Evolutionary conservation across 2,329 filamentous ascomycete species (phyloP), one percentile per base, ranked within the genome.

Genomic region (Hypoxylon sp.): DNA sequence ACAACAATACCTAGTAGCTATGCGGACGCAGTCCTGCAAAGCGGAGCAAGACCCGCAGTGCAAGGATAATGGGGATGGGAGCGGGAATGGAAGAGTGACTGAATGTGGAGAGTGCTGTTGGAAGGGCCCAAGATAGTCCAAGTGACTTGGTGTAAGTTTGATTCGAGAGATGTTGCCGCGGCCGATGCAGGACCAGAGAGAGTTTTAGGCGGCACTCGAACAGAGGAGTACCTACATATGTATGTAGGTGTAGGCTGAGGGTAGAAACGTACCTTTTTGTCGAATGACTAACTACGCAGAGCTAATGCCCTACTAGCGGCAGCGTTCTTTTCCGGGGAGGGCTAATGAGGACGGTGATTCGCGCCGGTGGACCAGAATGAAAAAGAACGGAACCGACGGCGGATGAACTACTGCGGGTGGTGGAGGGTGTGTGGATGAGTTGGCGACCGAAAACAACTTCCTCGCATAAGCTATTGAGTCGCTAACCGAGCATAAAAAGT

Each of bases 381-480:
- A 65, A 68, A 66, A 69, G 41, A 63, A 70, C 66, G 70, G 70
- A 70, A 67, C 69, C 67, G 69, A 70, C 70, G 72, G 70, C 65
- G 70, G 71, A 74, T 73, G 70, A 73, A 66, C 68, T 72, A 73
- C 67, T 69, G 69, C 68, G 70, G 70, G 63, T 63, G 67, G 65
- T 68, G 65, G 57, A 51, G 54, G 43, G 61, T 58, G 63, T 64
- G 66, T 65, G 63, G 70, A 63, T 61, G 56, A 69, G 68, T 64
- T 71, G 65, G 71, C 70, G 69, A 66, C 57, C 68, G 56, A 72
- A 72, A 62, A 67, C 60, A 51, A 67, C 57, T 65, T 69, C 63
- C 66, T 71, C 71, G 69, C 68, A 71, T 66, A 54, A 69, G 69
- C 69, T 72, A 70, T 65, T 63, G 64, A 62, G 68, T 71, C 66